Conservation (phyloP, 2,329 filamentous ascomycete genomes). For the Diaporthe destruens region DNA sequence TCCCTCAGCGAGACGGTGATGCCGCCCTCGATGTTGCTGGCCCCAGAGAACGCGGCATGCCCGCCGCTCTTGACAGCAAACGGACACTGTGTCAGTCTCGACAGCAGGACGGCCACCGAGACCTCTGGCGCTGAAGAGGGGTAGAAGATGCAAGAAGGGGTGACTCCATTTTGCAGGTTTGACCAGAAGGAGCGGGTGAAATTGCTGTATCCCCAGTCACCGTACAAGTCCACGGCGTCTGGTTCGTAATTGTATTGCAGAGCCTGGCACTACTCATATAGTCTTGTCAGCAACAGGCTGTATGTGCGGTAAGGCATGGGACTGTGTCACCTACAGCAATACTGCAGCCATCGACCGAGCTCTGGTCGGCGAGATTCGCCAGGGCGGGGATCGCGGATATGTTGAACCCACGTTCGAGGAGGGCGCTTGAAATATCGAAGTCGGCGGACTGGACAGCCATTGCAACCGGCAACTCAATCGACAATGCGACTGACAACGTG, state of each 20-base stretch:
- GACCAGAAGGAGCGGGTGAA: conserved; percentile 42
- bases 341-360: not conserved
- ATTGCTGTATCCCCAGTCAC: conserved; percentile 10
- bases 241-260: conserved; percentile 35
- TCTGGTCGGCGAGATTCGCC: conserved; percentile 8
- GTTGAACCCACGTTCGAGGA: conserved; percentile 41
- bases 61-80: conserved; percentile 36
- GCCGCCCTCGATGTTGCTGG: conserved; percentile 30
- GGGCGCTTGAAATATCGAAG: conserved; percentile 41
- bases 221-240: conserved; percentile 32
- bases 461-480: not conserved
- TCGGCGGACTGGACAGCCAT: conserved; percentile 20
- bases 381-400: conserved; percentile 39
- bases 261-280: conserved; percentile 27
- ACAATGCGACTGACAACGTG: not conserved
- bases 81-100: conserved; percentile 22
- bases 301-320: not conserved
- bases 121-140: conserved; percentile 8
- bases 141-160: conserved; percentile 36
- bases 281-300: not conserved
- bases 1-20: conserved; percentile 28
- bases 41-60: conserved; percentile 23
- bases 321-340: not conserved
- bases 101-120: conserved; percentile 12
- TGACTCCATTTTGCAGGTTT: conserved; percentile 37